Conservation (phyloP, 441 rosid genomes). For the Populus hybrid region DNA sequence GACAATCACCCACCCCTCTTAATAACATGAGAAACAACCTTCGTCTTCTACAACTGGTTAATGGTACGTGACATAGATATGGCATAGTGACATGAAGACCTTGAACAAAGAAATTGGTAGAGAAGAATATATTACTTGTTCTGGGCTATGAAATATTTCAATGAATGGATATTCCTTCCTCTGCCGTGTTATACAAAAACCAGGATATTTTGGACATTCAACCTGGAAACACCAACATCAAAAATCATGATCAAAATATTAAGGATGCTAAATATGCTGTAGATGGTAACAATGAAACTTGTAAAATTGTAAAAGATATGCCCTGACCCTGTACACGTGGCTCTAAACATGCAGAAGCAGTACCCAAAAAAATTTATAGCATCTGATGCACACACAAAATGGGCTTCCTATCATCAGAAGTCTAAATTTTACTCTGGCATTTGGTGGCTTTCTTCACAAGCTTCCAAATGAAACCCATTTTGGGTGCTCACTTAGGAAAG, state of each 20-base stretch:
- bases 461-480: constrained; percentile 4
- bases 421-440: background rate
- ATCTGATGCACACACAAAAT: background rate
- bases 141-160: constrained; percentile 86
- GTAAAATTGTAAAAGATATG: background rate
- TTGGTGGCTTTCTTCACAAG: background rate
- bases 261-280: background rate
- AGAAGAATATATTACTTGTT: constrained; percentile 45
- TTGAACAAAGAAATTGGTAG: constrained; percentile 6
- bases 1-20: background rate
- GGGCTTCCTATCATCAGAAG: background rate
- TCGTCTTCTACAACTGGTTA: background rate
- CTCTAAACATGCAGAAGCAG: background rate
- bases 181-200: constrained; percentile 85
- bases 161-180: constrained; percentile 88
- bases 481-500: background rate
- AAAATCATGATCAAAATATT: constrained; percentile 7
- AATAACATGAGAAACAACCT: constrained; percentile 8
- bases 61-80: background rate
- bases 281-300: background rate
- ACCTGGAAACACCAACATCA: constrained; percentile 46
- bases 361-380: background rate
- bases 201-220: constrained; percentile 97
- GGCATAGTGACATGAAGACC: constrained; percentile 6
- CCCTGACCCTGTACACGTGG: background rate